Conservation (phyloP, 768 basidiomycete species). For the Sarcomyxa edulis region DNA sequence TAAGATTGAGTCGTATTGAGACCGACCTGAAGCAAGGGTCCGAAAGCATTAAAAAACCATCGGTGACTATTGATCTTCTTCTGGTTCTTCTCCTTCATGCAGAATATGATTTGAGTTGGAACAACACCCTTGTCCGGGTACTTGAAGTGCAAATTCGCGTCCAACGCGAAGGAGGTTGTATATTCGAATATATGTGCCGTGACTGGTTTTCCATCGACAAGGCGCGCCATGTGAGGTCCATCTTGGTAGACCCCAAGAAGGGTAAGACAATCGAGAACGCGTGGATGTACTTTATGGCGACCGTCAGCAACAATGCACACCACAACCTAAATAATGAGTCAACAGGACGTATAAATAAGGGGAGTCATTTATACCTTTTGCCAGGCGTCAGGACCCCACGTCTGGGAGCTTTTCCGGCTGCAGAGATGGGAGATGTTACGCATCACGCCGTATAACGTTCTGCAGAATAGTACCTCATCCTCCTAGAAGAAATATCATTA, state of each 20-base stretch:
- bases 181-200: conserved; percentile 75
- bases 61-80: conserved; percentile 97
- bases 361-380: conserved; percentile 65
- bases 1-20: no score
- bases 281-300: conserved; percentile 74
- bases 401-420: conserved; percentile 83
- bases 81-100: conserved; percentile 89
- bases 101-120: conserved; percentile 91
- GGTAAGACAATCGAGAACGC: conserved; percentile 84
- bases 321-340: conserved; percentile 53
- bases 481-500: conserved; percentile 40
- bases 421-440: conserved; percentile 77
- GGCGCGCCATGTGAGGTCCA: conserved; percentile 52
- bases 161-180: conserved; percentile 75
- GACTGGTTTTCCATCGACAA: conserved; percentile 68
- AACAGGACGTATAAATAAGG: not conserved
- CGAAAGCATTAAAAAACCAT: conserved; percentile 98
- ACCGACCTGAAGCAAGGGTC: conserved; percentile 70
- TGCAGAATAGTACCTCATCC: conserved; percentile 85
- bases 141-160: conserved; percentile 75
- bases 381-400: conserved; percentile 96
- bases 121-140: conserved; percentile 92
- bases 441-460: conserved; percentile 96
- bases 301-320: conserved; percentile 92
- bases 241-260: conserved; percentile 90